Percentiles rank a stretch among this genome's conserved stretches.
These are phyloP conservation scores for Fusarium drepaniforme DNA, from an alignment of 2,329 filamentous ascomycete species.

Conservation along the genomic window DNA sequence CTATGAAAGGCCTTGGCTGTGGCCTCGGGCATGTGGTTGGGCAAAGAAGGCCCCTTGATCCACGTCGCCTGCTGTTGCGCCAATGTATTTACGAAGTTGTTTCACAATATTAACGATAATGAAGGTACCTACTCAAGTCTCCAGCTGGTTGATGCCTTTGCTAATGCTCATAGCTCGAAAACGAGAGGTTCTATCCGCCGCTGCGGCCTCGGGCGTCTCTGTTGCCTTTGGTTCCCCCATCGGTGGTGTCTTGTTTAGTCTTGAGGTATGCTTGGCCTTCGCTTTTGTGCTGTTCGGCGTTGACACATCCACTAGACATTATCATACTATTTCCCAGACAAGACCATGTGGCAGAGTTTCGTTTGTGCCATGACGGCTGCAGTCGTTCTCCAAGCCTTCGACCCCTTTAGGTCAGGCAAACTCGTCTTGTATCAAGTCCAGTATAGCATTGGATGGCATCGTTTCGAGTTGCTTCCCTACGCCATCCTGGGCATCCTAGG, in stretches of 20 bases:
- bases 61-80: conserved; percentile 98
- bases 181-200: conserved; percentile 91
- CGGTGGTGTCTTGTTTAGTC: conserved; percentile 92
- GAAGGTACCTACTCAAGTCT: conserved; percentile 71
- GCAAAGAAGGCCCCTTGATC: conserved; percentile 94
- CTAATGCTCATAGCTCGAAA: conserved; percentile 76
- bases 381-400: conserved; percentile 90
- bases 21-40: conserved; percentile 94
- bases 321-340: conserved; percentile 98
- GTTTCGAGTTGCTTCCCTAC: conserved; percentile 93
- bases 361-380: conserved; percentile 99
- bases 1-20: conserved; percentile 83
- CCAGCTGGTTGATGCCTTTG: neutral
- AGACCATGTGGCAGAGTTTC: conserved; percentile 99
- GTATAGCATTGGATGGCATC: conserved; percentile 92
- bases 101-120: conserved; percentile 82
- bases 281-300: neutral
- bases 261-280: conserved; percentile 71
- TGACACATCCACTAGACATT: conserved; percentile 60
- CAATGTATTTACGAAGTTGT: conserved; percentile 92
- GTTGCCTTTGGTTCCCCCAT: conserved; percentile 96
- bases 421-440: conserved; percentile 96
- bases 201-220: conserved; percentile 91
- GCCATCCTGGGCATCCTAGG: conserved; percentile 87
- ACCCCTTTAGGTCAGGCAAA: conserved; percentile 95